A percentile compares a stretch with the other conserved stretches of the same genome.
phyloP scores from a whole-genome alignment of 805 yeast genomes.

The Wickerhamiella australiensis region DNA sequence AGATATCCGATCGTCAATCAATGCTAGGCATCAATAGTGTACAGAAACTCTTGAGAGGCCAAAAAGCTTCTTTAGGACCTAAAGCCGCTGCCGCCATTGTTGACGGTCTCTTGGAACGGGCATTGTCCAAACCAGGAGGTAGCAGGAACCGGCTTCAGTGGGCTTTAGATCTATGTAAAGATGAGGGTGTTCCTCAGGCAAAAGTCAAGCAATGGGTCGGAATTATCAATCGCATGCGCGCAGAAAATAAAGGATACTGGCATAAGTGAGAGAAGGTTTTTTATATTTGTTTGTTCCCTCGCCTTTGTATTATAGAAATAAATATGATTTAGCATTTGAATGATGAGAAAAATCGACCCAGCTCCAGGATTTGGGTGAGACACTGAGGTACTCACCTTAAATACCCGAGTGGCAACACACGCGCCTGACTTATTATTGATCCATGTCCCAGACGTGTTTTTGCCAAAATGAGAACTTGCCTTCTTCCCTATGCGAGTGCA shows the following conservation, averaged over 20 bases:
- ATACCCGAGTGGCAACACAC: neutral
- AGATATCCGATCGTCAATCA: conserved; percentile 21
- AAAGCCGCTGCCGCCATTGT: conserved; percentile 21
- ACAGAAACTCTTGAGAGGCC: conserved; percentile 17
- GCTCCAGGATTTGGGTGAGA: neutral
- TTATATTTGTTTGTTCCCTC: neutral
- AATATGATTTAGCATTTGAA: too few relatives aligned
- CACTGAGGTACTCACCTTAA: too few relatives aligned
- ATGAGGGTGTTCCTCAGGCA: conserved; percentile 19
- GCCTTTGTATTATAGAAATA: neutral
- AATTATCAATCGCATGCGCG: conserved; percentile 19
- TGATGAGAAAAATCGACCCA: too few relatives aligned
- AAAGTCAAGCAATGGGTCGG: conserved; percentile 20
- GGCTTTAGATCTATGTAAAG: conserved; percentile 24
- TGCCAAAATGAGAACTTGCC: neutral
- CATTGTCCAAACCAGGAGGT: conserved; percentile 20
- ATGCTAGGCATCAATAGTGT: conserved; percentile 19
- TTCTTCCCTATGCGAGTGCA: neutral
- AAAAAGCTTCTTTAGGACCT: conserved; percentile 9
- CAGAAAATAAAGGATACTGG: conserved; percentile 21
- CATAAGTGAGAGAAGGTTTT: neutral
- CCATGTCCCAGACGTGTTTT: neutral
- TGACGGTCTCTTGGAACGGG: conserved; percentile 20
- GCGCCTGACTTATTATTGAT: neutral
- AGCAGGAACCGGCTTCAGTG: conserved; percentile 23